phyloP scores from a whole-genome alignment of 352 stramenopile genomes.

The Globisporangium alternatum region DNA sequence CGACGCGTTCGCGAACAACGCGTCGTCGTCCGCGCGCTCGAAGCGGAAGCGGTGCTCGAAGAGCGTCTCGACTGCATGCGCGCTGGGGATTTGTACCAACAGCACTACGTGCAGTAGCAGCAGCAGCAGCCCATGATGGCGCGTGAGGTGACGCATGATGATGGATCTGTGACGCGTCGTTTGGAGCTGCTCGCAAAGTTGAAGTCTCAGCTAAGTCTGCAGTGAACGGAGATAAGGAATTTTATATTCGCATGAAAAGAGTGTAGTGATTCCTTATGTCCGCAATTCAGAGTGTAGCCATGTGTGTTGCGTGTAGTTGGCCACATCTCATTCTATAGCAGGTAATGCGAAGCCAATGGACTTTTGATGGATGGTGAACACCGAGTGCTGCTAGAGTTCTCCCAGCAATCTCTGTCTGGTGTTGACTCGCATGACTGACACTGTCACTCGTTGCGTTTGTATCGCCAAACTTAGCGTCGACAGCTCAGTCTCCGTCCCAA shows the following conservation, averaged over 20 bases:
- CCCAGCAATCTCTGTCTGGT: too few relatives aligned
- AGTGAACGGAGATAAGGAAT: not conserved
- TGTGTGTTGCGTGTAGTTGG: too few relatives aligned
- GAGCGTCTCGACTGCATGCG: conserved; percentile 1
- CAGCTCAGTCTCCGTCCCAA: too few relatives aligned
- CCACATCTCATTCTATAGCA: too few relatives aligned
- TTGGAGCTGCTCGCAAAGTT: not conserved
- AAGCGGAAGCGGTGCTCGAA: conserved; percentile 19
- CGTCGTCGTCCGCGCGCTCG: conserved; percentile 1
- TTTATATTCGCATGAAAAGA: not conserved
- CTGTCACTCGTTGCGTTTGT: too few relatives aligned
- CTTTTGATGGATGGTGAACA: too few relatives aligned
- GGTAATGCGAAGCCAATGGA: too few relatives aligned
- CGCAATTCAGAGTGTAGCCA: not conserved
- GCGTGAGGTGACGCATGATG: not conserved
- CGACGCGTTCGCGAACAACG: conserved; percentile 11
- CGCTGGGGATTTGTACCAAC: not conserved
- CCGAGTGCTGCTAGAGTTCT: too few relatives aligned
- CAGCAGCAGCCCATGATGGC: not conserved
- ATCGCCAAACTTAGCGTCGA: too few relatives aligned
- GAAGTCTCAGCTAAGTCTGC: not conserved
- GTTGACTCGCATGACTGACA: too few relatives aligned
- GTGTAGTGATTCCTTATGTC: not conserved
- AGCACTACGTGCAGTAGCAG: not conserved
- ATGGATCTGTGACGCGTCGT: not conserved